Percentiles rank a stretch among this genome's conserved stretches.
These are phyloP conservation scores for Phytophthora citrophthora DNA, from an alignment of 352 stramenopile species.

Conservation along the genomic window DNA sequence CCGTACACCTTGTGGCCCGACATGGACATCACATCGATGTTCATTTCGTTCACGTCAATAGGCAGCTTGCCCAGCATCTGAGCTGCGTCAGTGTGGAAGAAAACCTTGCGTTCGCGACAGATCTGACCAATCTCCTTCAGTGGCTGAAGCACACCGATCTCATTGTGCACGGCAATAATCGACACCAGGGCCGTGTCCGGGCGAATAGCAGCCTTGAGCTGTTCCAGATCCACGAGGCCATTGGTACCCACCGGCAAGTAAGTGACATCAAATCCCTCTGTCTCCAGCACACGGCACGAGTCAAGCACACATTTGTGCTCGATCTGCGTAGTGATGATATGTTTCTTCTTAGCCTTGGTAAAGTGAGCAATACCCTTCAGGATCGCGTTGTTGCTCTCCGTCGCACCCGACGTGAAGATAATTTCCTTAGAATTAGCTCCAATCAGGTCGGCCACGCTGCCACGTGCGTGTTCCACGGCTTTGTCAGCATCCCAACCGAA, in stretches of 20 bases:
- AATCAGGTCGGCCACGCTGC: slow-evolving; percentile 94
- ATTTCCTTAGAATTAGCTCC: slow-evolving; percentile 97
- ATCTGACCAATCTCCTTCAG: slow-evolving; percentile 97
- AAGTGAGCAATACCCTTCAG: slow-evolving; percentile 98
- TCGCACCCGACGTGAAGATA: slow-evolving; percentile 99
- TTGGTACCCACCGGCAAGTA: slow-evolving; percentile 95
- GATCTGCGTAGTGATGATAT: slow-evolving; percentile 99
- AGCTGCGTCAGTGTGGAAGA: slow-evolving; percentile 99
- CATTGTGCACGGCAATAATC: slow-evolving; percentile 99
- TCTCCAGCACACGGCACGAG: slow-evolving; percentile 96
- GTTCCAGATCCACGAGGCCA: slow-evolving; percentile 95
- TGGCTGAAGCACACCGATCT: slow-evolving; percentile 99
- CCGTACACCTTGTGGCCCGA: slow-evolving; percentile 99
- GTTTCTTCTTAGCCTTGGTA: slow-evolving; percentile 95
- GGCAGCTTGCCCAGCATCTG: slow-evolving; percentile 98
- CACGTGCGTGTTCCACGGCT: slow-evolving; percentile 92
- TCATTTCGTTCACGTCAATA: slow-evolving; percentile 98
- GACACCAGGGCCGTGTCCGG: slow-evolving; percentile 96
- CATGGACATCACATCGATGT: slow-evolving; percentile 99
- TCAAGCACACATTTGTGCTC: slow-evolving; percentile 99
- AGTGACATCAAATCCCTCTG: slow-evolving; percentile 98
- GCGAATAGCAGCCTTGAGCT: slow-evolving; percentile 94
- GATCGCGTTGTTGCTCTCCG: slow-evolving; percentile 99
- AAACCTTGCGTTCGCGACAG: slow-evolving; percentile 93
- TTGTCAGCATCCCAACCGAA: slow-evolving; percentile 99